Base-by-base conservation (phyloP, 306 rosid genomes). In the Boehmeria nivea region DNA sequence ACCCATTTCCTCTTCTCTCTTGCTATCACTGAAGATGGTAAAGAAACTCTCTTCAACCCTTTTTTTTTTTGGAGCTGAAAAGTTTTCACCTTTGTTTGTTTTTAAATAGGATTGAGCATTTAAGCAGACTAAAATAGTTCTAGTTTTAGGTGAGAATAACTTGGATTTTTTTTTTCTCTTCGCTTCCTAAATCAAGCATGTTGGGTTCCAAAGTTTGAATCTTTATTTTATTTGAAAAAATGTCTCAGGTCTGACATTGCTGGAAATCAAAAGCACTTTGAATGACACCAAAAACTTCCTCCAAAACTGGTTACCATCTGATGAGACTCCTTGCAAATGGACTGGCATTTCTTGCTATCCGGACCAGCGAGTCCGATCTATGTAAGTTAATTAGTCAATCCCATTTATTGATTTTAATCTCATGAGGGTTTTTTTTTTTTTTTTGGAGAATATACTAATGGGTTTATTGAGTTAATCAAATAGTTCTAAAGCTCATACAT, bases 291-390 rank as follows among this genome's bases (percentile, higher is more conserved):
- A 39, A 62, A 70, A 83, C 68, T 60, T 69, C 60, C 96, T 93
- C 12, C 72, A 76, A 28, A 74, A 88, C 72, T 93, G 99, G 99
- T 64, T 58, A 57, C 80, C 72, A 59, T 40, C 76, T 12, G 95
- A 85, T 72, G 94, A 72, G 44, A 77, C 95, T 65, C 96, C 86
- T 43, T 93, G 99, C 79, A 26, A 71, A 18, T 93, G 99, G 99
- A 83, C 94, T 63, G 99, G 99, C n/a, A 81, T 87, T 66, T 23
- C 84, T 56, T 87, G 99, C 72, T 72, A 85, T 79, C 77, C 66
- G 43, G 96, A 88, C 53, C 87, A 68, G 65, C 66, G 86, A 60
- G 96, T 93, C 52, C 60, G 80, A 49, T 68, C 86, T 22, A 81
- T 93, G 99, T 93, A 85, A 31, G 80, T n/a, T 40, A 8, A 3